A percentile compares a stretch with the other conserved stretches of the same genome.
phyloP scores from a whole-genome alignment of 441 rosid genomes.

The Populus hybrid region DNA sequence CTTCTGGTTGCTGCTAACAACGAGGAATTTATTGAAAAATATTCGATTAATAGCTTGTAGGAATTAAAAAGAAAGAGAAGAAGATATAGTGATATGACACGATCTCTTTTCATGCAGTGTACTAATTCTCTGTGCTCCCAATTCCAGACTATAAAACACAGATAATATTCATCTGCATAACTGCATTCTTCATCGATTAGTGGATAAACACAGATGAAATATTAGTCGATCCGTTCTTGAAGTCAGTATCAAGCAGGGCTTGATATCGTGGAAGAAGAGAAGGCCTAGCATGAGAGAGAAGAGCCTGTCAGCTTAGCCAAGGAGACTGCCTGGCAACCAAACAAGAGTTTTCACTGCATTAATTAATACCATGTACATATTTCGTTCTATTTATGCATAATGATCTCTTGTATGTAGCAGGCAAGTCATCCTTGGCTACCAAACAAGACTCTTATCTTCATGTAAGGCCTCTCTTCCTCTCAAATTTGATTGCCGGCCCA shows the following conservation, averaged over 20 bases:
- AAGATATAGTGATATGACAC: background rate
- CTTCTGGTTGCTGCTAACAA: no score
- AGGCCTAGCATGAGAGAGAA: no score
- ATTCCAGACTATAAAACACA: no score
- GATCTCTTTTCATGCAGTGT: no score
- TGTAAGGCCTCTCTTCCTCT: background rate
- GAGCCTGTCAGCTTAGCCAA: conserved; percentile 30
- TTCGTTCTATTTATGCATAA: background rate
- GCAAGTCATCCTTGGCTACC: conserved; percentile 41
- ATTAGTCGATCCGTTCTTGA: background rate
- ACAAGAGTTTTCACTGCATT: background rate
- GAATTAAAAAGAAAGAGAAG: no score
- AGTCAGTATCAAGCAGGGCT: background rate
- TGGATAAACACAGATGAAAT: background rate
- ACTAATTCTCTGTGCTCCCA: no score
- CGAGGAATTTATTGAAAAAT: no score
- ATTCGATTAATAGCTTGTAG: background rate
- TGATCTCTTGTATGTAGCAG: conserved; percentile 13
- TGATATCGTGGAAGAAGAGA: background rate
- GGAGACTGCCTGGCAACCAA: conserved; percentile 30
- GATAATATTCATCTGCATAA: background rate
- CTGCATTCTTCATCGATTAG: background rate
- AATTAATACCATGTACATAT: background rate
- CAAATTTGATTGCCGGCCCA: background rate
- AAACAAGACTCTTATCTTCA: conserved; percentile 27